Conservation (phyloP, 768 basidiomycete species). For the Chalciporus piperatus region DNA sequence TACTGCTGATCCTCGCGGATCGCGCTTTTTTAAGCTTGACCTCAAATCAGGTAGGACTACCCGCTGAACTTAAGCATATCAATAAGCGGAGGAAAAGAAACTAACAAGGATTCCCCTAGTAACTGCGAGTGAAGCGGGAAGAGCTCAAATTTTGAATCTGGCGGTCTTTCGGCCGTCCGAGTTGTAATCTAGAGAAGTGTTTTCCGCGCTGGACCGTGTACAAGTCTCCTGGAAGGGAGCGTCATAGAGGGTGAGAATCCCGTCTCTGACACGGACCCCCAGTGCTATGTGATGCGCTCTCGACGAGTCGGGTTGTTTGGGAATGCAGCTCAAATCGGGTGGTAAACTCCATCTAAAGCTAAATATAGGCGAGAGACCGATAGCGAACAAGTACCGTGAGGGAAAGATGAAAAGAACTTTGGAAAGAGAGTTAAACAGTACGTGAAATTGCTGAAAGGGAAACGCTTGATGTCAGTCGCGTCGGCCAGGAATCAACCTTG, state of each 20-base stretch:
- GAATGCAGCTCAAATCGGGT: constrained; percentile 80
- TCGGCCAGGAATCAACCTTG: constrained; percentile 52
- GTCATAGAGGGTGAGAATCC: constrained; percentile 79
- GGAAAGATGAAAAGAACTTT: constrained; percentile 83
- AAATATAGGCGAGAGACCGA: constrained; percentile 81
- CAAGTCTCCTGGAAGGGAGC: constrained; percentile 78
- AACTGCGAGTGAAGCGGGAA: constrained; percentile 85
- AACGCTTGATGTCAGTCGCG: constrained; percentile 72
- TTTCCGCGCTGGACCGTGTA: constrained; percentile 68
- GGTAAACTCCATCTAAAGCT: constrained; percentile 86
- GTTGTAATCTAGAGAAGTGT: constrained; percentile 80
- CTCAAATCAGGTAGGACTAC: constrained; percentile 83
- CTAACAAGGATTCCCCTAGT: constrained; percentile 88
- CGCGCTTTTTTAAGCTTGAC: constrained; percentile 41
- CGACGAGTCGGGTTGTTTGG: constrained; percentile 83
- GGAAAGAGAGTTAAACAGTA: constrained; percentile 80
- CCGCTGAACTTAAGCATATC: constrained; percentile 88
- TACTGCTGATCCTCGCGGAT: neutral
- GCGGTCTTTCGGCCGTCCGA: constrained; percentile 56
- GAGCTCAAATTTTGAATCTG: constrained; percentile 84
- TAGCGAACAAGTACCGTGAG: constrained; percentile 83
- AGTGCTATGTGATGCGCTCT: constrained; percentile 67
- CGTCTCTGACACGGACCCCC: constrained; percentile 58
- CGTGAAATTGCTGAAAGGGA: constrained; percentile 81
- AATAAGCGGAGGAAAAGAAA: constrained; percentile 91